Conservation (phyloP, 257 asterid genomes). For the Nicotiana paniculata region DNA sequence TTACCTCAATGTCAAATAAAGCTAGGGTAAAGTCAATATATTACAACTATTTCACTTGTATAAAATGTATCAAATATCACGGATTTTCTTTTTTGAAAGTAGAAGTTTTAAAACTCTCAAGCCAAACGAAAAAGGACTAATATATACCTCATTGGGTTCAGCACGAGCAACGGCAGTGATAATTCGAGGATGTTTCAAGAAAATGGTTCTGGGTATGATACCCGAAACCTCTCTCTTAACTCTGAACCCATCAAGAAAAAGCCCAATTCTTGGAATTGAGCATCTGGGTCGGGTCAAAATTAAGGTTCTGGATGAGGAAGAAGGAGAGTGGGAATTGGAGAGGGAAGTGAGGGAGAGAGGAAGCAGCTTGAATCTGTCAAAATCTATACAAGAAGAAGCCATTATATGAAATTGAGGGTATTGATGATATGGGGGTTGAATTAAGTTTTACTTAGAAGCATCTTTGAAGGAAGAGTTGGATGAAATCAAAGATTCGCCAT, state of each 20-base stretch:
- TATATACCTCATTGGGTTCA: conserved; percentile 51
- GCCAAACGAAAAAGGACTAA: neutral
- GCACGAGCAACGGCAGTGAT: conserved; percentile 46
- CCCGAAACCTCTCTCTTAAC: conserved; percentile 13
- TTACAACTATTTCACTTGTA: neutral
- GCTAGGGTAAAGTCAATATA: neutral
- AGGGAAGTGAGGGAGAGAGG: conserved; percentile 43
- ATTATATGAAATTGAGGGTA: conserved; percentile 21
- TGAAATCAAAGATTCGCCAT: conserved; percentile 11
- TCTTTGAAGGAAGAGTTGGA: neutral
- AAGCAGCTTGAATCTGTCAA: conserved; percentile 37
- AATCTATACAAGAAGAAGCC: conserved; percentile 48
- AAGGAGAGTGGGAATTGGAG: conserved; percentile 31
- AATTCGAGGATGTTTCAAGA: conserved; percentile 32
- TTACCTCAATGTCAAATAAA: neutral
- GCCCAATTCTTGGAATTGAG: conserved; percentile 24
- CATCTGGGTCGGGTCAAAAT: conserved; percentile 22
- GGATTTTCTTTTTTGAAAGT: neutral
- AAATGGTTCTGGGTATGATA: conserved; percentile 18
- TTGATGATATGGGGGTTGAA: neutral
- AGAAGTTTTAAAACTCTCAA: neutral
- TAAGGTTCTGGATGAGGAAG: conserved; percentile 7
- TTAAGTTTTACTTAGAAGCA: conserved; percentile 10
- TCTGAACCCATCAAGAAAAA: conserved; percentile 16
- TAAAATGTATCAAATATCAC: neutral